Conservation (phyloP, 345 rosid genomes). For the Punica granatum region DNA sequence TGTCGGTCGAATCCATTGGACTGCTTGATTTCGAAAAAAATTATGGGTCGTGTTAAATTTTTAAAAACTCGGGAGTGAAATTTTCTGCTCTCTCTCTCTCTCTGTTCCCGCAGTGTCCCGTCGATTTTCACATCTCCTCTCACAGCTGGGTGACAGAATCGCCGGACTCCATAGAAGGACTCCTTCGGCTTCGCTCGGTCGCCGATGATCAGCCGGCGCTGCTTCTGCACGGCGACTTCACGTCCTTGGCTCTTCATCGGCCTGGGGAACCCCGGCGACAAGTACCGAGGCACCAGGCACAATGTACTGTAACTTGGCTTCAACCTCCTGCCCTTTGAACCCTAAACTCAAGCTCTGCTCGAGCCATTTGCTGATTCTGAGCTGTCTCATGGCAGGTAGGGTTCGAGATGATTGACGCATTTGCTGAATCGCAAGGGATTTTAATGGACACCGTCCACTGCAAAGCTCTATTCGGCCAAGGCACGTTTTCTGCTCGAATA, state of each 20-base stretch:
- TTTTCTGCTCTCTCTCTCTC: no score
- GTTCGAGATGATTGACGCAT: slow-evolving; percentile 68
- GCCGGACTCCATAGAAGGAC: not conserved
- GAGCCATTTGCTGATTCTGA: not conserved
- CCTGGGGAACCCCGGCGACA: slow-evolving; percentile 86
- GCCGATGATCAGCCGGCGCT: slow-evolving; percentile 26
- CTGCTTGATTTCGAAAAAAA: no score
- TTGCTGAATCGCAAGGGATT: slow-evolving; percentile 57
- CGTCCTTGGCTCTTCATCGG: slow-evolving; percentile 83
- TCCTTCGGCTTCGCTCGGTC: not conserved
- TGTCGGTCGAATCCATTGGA: no score
- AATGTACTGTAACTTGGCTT: slow-evolving; percentile 32
- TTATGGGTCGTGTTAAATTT: no score
- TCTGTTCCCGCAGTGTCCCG: no score
- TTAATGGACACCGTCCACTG: slow-evolving; percentile 37
- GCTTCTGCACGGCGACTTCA: slow-evolving; percentile 39
- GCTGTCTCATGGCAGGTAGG: slow-evolving; percentile 39
- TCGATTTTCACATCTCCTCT: not conserved
- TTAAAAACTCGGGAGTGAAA: no score
- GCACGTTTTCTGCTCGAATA: slow-evolving; percentile 14
- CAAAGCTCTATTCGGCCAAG: slow-evolving; percentile 76
- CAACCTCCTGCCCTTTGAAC: not conserved
- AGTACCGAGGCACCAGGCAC: slow-evolving; percentile 72
- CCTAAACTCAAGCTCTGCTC: not conserved
- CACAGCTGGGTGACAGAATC: not conserved